Conservation (phyloP, 441 rosid genomes). For the Arabidopsis lyrata region DNA sequence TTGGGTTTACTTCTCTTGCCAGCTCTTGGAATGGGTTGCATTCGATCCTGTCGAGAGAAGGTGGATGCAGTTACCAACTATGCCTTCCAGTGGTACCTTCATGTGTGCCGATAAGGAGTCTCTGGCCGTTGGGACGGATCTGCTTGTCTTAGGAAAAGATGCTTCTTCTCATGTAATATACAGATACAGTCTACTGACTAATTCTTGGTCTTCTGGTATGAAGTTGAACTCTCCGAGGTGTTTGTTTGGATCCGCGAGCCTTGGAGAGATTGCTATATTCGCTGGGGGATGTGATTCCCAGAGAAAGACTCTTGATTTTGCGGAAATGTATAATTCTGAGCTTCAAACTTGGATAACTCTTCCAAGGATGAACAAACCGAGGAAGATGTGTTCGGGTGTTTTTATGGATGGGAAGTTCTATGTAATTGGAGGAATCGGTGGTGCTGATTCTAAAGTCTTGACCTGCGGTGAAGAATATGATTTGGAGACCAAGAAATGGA, state of each 20-base stretch:
- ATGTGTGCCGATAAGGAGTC: slow-evolving; percentile 90
- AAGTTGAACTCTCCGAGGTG: slow-evolving; percentile 86
- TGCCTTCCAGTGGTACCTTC: slow-evolving; percentile 78
- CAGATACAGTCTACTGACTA: slow-evolving; percentile 83
- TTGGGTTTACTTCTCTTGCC: slow-evolving; percentile 94
- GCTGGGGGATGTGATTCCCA: slow-evolving; percentile 93
- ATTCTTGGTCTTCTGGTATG: slow-evolving; percentile 86
- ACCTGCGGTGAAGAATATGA: slow-evolving; percentile 91
- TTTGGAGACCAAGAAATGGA: slow-evolving; percentile 75
- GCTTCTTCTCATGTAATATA: slow-evolving; percentile 72
- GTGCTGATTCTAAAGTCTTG: slow-evolving; percentile 59
- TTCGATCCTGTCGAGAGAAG: slow-evolving; percentile 72
- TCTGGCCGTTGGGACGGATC: slow-evolving; percentile 94
- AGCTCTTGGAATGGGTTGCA: slow-evolving; percentile 90
- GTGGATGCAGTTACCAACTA: slow-evolving; percentile 93
- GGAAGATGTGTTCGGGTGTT: slow-evolving; percentile 94
- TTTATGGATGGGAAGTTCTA: slow-evolving; percentile 91
- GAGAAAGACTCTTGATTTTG: slow-evolving; percentile 70
- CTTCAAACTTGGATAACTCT: slow-evolving; percentile 66
- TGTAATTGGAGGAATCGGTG: slow-evolving; percentile 88
- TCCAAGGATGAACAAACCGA: slow-evolving; percentile 80
- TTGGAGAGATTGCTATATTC: slow-evolving; percentile 82
- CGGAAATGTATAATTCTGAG: slow-evolving; percentile 92
- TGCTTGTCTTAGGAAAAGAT: slow-evolving; percentile 90
- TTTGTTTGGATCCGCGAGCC: slow-evolving; percentile 97